Conservation (phyloP, 352 stramenopile genomes). For the Globisporangium yorkense region DNA sequence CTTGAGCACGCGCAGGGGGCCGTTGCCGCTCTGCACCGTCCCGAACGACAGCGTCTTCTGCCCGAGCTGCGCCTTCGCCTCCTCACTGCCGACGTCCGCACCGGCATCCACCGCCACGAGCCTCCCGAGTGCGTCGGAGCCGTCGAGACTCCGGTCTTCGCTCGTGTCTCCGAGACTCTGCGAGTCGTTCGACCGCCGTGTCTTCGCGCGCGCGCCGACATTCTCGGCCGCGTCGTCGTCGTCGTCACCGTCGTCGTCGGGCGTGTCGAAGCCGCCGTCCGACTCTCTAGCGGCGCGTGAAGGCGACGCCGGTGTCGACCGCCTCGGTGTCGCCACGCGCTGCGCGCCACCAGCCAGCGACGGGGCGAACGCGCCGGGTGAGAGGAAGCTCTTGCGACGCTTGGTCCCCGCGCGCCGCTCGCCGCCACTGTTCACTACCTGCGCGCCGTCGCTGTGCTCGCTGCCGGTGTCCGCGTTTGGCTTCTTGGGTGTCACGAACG, state of each 20-base stretch:
- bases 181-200: constrained; percentile 2
- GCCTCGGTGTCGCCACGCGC: constrained; percentile 48
- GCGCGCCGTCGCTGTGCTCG: background rate
- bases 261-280: constrained; percentile 13
- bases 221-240: background rate
- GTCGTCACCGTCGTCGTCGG: constrained; percentile 2
- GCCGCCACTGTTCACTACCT: background rate
- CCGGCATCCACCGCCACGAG: background rate
- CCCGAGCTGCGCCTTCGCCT: constrained; percentile 13
- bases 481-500: constrained; percentile 8
- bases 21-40: constrained; percentile 8
- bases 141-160: constrained; percentile 5
- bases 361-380: constrained; percentile 34
- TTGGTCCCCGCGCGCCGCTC: constrained; percentile 26
- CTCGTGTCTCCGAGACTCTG: constrained; percentile 4
- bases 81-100: background rate
- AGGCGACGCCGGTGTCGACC: constrained; percentile 1
- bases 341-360: constrained; percentile 51
- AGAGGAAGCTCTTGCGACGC: constrained; percentile 44
- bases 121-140: constrained; percentile 1
- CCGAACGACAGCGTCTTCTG: constrained; percentile 28
- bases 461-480: background rate
- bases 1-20: constrained; percentile 24
- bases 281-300: background rate
- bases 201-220: background rate